Base-by-base conservation (phyloP, 202 grass and related monocot genomes). In the Panicum hallii region DNA sequence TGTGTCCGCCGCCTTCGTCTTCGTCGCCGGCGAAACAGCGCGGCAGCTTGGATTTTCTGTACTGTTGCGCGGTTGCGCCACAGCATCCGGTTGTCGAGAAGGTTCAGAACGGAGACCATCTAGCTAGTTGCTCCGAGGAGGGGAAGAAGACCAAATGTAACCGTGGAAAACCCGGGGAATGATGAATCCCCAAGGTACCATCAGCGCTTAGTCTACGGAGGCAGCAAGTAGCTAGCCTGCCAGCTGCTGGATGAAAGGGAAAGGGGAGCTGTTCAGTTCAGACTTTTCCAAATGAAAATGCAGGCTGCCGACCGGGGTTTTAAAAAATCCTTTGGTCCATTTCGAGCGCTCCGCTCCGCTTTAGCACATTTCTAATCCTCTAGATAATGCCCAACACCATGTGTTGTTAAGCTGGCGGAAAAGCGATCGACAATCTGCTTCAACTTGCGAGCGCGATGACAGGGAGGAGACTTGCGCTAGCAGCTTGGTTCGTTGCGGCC, bases 401-500 rank as follows among this genome's bases (percentile, higher is more conserved):
- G 50, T 79, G 47, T 80, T 79, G 47, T 80, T 16, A 69, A 62
- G 74, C 68, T 87, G 89, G 69, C 61, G 52, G 32, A 70, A 74
- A 50, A 70, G 72, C 72, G 62, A 57, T 64, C 28, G 63, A 7
- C 70, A 55, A 79, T 69, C 78, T 56, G 10, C 72, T 54, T 83
- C 34, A 70, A 71, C 64, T 64, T 54, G 79, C 63, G 19, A 53
- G 8, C 3, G 62, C 13, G 20, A 54, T 74, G 70, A 74, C 55
- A 66, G 56, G 56, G 26, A 80, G 32, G 20, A 16, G 23, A 0
- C 56, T 44, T 73, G 34, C 3, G 16, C 16, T 38, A 9, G 62
- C 17, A 17, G 44, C 34, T 73, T 73, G 72, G 42, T 60, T 38
- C 66, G 64, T 61, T 72, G 49, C 38, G 70, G 49, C 22, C 57